Conservation (phyloP, 2,329 filamentous ascomycete species). For the Trichoderma simmonsii region DNA sequence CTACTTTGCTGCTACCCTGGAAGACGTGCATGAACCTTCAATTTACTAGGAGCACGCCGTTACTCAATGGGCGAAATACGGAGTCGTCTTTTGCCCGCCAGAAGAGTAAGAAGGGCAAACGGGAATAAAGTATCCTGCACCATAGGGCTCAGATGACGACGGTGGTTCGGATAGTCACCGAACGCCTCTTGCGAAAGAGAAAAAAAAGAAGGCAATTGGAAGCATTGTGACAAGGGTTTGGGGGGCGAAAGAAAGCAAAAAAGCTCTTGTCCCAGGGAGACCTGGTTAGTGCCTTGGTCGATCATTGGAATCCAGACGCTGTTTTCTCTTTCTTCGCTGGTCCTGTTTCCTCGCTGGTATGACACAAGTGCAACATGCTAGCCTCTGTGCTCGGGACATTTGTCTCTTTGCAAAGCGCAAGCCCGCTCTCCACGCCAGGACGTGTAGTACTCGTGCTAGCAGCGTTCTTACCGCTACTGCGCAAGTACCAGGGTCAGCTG, state of each 20-base stretch:
- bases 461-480: background rate
- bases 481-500: slow-evolving; percentile 8
- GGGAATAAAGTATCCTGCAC: background rate
- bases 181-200: background rate
- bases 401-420: background rate
- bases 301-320: background rate
- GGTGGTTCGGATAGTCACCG: background rate
- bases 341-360: background rate
- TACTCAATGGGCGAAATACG: background rate
- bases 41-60: slow-evolving; percentile 14
- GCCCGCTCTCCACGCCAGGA: background rate
- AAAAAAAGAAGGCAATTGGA: background rate
- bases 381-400: background rate
- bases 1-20: slow-evolving; percentile 1
- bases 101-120: background rate
- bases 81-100: background rate
- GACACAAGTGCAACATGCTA: background rate
- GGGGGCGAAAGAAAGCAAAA: background rate
- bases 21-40: slow-evolving; percentile 3
- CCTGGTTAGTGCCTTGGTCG: background rate
- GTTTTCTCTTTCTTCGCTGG: background rate
- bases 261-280: background rate
- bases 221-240: background rate
- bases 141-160: slow-evolving; percentile 8
- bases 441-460: background rate